phyloP scores from a whole-genome alignment of 495 filamentous ascomycete genomes.

The Aspergillus funiculosus region DNA sequence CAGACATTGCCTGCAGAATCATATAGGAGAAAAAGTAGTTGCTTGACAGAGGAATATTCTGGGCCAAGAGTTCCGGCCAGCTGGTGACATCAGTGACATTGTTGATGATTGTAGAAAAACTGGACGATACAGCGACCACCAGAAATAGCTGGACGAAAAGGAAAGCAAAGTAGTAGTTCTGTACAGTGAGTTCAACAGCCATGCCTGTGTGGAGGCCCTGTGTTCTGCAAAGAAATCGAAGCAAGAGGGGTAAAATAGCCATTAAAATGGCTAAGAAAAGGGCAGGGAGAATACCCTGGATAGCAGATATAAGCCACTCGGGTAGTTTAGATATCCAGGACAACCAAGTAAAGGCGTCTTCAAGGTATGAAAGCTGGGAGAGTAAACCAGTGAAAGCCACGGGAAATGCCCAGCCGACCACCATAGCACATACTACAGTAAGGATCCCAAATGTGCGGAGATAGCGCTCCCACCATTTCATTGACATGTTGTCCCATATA shows the following conservation, averaged over 20 bases:
- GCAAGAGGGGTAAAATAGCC: slow-evolving; percentile 69
- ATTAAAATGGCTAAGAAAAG: slow-evolving; percentile 73
- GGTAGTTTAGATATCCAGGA: slow-evolving; percentile 62
- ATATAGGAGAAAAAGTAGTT: slow-evolving; percentile 99
- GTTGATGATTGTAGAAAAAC: slow-evolving; percentile 59
- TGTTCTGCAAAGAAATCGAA: slow-evolving; percentile 65
- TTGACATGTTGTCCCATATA: slow-evolving; percentile 96
- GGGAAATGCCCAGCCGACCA: slow-evolving; percentile 86
- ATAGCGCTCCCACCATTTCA: slow-evolving; percentile 92
- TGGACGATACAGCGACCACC: slow-evolving; percentile 83
- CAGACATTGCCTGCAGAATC: slow-evolving; percentile 86
- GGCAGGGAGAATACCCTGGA: slow-evolving; percentile 84
- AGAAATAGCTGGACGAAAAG: slow-evolving; percentile 94
- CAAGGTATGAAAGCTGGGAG: slow-evolving; percentile 66
- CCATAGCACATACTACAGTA: slow-evolving; percentile 63
- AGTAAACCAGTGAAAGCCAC: slow-evolving; percentile 82
- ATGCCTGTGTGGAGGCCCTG: slow-evolving; percentile 82
- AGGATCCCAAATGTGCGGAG: slow-evolving; percentile 63
- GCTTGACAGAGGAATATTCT: slow-evolving; percentile 78
- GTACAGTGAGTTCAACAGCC: slow-evolving; percentile 71
- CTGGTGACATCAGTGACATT: slow-evolving; percentile 56
- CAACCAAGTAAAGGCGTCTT: slow-evolving; percentile 60
- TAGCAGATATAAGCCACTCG: slow-evolving; percentile 57
- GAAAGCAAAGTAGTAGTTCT: slow-evolving; percentile 91
- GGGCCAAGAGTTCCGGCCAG: slow-evolving; percentile 65